Base-by-base conservation (phyloP, 305 asterid species). In the Rubia peregrina region DNA sequence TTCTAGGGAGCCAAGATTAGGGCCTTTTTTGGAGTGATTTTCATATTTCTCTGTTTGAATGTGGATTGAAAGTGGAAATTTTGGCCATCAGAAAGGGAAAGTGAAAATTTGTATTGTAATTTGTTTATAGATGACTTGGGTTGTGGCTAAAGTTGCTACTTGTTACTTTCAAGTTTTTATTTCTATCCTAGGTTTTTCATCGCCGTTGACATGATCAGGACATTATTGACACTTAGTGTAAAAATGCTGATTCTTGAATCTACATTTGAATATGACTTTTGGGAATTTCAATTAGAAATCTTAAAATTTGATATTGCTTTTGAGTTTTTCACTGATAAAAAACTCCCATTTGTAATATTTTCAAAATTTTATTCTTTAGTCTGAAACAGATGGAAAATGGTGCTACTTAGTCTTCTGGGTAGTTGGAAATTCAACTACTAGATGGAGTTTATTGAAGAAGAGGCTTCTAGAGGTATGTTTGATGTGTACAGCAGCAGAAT, bases 361-460 rank as follows among this genome's bases (percentile, higher is more conserved):
- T 6, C 21, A 7, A 22, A 10, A 6, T 73, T 30, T 43, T 40
- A 5, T 48, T 61, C 55, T 55, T 57, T 73, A 68, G 70, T 71
- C 44, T 69, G 67, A 13, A 78, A 65, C 83, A 90, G 96, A 90
- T 72, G 71, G 92, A 92, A 88, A 81, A 78, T 90, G 96, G 96
- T 90, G 96, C 78, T 90, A 88, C 82, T 30, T 88, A 68, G 89
- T 89, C 42, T 85, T 86, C 51, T 87, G 80, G 92, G 95, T 90
- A 3, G 82, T 77, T 71, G 87, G 87, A 13, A 82, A 80, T 56
- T 66, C 78, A 73, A 74, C 43, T n/a, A 71, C 87, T 2, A 75
- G 70, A 65, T 90, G 95, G 96, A 76, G 71, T 66, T 66, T 85
- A 71, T 77, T 90, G 81, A 86, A 79, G 82, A 83, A 74, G 67